Evolutionary conservation across 495 filamentous ascomycete species (phyloP).

Genomic region (Aspergillus campestris): DNA sequence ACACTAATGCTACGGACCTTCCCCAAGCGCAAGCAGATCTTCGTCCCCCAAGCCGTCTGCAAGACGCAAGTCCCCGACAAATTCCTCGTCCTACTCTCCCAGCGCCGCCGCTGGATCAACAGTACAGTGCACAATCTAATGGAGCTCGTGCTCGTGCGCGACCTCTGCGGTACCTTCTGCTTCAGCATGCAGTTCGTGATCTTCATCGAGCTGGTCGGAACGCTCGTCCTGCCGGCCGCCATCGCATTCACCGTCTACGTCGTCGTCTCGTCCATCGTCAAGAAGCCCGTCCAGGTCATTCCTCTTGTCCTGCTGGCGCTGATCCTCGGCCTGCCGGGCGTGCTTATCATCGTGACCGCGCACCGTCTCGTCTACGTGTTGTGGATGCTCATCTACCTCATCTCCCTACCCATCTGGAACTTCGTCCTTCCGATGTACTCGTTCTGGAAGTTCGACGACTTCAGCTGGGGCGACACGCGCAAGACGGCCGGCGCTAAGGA

Average conservation of each 20-base stretch:
- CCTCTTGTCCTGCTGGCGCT: conserved; percentile 84
- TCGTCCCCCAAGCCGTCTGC: conserved; percentile 96
- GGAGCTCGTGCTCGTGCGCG: conserved; percentile 90
- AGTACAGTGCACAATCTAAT: conserved; percentile 98
- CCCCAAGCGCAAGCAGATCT: conserved; percentile 98
- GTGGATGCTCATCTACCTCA: conserved; percentile 95
- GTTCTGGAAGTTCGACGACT: conserved; percentile 99
- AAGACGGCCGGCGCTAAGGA: conserved; percentile 92
- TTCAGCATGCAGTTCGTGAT: conserved; percentile 99
- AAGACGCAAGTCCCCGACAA: conserved; percentile 94
- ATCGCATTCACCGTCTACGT: conserved; percentile 97
- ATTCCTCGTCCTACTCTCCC: conserved; percentile 87
- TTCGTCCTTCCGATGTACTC: conserved; percentile 90
- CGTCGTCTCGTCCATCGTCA: conserved; percentile 77
- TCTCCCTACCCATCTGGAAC: conserved; percentile 96
- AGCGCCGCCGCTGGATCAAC: conserved; percentile 98
- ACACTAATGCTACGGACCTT: conserved; percentile 98
- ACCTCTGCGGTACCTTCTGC: conserved; percentile 98
- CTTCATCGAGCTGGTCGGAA: conserved; percentile 91
- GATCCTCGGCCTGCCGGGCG: conserved; percentile 87
- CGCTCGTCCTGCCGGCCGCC: conserved; percentile 87
- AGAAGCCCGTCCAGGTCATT: conserved; percentile 79
- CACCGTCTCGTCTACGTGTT: conserved; percentile 86
- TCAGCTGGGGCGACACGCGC: conserved; percentile 97
- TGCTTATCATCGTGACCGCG: conserved; percentile 93